These are phyloP conservation scores for Calonectria leucothoes DNA, from an alignment of 2,329 filamentous ascomycete species.

Conservation along the genomic window DNA sequence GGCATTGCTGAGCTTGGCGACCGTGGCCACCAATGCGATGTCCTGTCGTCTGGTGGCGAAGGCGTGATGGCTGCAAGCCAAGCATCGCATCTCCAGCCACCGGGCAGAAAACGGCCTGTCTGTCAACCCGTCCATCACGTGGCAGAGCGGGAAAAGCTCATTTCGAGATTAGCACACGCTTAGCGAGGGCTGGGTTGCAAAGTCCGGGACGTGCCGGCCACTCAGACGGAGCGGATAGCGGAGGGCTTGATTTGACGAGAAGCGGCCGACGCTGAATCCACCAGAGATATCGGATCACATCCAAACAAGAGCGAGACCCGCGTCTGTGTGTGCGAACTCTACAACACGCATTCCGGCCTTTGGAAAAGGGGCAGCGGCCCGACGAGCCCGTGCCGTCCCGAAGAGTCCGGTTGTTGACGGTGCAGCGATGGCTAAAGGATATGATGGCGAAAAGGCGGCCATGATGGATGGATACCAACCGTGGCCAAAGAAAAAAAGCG, in stretches of 20 bases:
- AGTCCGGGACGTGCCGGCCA: conserved; percentile 5
- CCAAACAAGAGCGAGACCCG: not conserved
- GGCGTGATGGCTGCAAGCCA: not conserved
- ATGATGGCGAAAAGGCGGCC: not conserved
- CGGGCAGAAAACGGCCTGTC: not conserved
- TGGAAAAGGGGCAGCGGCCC: not conserved
- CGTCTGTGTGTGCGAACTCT: not conserved
- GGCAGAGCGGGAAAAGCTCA: not conserved
- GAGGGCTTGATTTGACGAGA: not conserved
- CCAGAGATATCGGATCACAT: not conserved
- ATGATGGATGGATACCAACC: not conserved
- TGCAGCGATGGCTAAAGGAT: not conserved
- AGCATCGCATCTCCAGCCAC: not conserved
- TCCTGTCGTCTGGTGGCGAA: not conserved
- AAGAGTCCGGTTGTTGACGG: not conserved
- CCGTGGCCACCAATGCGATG: not conserved
- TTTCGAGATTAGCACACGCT: conserved; percentile 1
- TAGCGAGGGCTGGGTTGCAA: conserved; percentile 8
- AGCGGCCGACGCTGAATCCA: not conserved
- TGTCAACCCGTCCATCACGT: not conserved
- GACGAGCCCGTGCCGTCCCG: not conserved
- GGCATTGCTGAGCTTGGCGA: not conserved
- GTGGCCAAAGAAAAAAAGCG: not conserved
- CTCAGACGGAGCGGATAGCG: not conserved
- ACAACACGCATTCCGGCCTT: not conserved